phyloP scores from a whole-genome alignment of 805 yeast species.

The Lachancea quebecensis region DNA sequence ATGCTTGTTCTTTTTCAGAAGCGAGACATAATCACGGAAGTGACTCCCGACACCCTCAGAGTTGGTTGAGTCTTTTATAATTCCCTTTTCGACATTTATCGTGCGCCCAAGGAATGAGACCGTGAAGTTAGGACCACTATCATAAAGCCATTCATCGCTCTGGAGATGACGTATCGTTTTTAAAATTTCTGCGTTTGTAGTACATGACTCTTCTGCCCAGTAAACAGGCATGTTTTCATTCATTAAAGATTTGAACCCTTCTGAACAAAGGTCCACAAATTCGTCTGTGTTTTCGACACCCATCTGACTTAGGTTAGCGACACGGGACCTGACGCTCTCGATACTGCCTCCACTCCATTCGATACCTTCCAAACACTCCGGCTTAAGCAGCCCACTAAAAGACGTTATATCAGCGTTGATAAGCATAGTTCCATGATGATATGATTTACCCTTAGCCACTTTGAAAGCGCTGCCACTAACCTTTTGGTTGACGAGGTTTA shows the following conservation, averaged over 20 bases:
- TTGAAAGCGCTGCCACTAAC: slow-evolving; percentile 93
- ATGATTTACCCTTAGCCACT: slow-evolving; percentile 69
- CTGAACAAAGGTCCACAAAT: slow-evolving; percentile 24
- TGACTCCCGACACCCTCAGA: slow-evolving; percentile 12
- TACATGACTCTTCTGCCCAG: slow-evolving; percentile 22
- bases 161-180: slow-evolving; percentile 37
- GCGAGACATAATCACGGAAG: slow-evolving; percentile 14
- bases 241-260: slow-evolving; percentile 20
- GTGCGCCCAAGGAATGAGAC: slow-evolving; percentile 37
- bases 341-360: slow-evolving; percentile 46
- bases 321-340: slow-evolving; percentile 75
- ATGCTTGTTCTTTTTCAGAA: not conserved
- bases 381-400: slow-evolving; percentile 52
- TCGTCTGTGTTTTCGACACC: slow-evolving; percentile 36
- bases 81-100: slow-evolving; percentile 49
- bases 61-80: slow-evolving; percentile 13
- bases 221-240: slow-evolving; percentile 25
- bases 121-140: slow-evolving; percentile 68
- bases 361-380: slow-evolving; percentile 40
- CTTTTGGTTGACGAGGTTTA: slow-evolving; percentile 49
- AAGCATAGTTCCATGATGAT: slow-evolving; percentile 96
- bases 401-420: slow-evolving; percentile 56
- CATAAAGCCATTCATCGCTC: slow-evolving; percentile 70
- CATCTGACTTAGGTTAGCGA: slow-evolving; percentile 50
- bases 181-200: slow-evolving; percentile 36